These are phyloP conservation scores for Aciculosporium take DNA, from an alignment of 2,329 filamentous ascomycete genomes.

Conservation along the genomic window DNA sequence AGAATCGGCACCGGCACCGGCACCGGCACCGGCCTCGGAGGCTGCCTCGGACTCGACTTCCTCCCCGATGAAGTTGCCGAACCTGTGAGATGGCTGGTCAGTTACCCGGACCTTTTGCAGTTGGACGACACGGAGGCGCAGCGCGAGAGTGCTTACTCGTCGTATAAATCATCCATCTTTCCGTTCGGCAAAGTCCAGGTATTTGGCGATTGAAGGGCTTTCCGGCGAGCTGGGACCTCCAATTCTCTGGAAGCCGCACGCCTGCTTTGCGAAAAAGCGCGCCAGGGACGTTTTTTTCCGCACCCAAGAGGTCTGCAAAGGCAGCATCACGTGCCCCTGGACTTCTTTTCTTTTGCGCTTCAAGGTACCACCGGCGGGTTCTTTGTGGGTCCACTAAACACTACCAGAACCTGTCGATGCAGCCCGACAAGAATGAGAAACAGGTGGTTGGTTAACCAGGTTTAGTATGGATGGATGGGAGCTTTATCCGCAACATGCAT, in stretches of 20 bases:
- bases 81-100: slow-evolving; percentile 37
- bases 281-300: slow-evolving; percentile 10
- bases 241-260: not conserved
- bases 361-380: no score
- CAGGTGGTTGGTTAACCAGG: no score
- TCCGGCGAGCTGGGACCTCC: slow-evolving; percentile 8
- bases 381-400: no score
- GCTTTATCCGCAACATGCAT: no score
- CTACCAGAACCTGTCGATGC: no score
- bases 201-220: slow-evolving; percentile 9
- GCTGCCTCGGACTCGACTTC: slow-evolving; percentile 74
- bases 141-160: slow-evolving; percentile 49
- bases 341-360: no score
- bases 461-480: no score
- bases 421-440: no score
- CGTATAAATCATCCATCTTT: slow-evolving; percentile 87
- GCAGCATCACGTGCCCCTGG: slow-evolving; percentile 7
- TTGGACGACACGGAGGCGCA: not conserved
- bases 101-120: not conserved
- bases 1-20: slow-evolving; percentile 56
- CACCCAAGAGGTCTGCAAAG: slow-evolving; percentile 2
- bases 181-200: slow-evolving; percentile 8
- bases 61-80: slow-evolving; percentile 97
- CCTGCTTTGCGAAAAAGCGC: slow-evolving; percentile 3
- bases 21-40: slow-evolving; percentile 61